These are phyloP conservation scores for Suhomyces atakaporum DNA, from an alignment of 1,139 yeast species.

Conservation along the genomic window DNA sequence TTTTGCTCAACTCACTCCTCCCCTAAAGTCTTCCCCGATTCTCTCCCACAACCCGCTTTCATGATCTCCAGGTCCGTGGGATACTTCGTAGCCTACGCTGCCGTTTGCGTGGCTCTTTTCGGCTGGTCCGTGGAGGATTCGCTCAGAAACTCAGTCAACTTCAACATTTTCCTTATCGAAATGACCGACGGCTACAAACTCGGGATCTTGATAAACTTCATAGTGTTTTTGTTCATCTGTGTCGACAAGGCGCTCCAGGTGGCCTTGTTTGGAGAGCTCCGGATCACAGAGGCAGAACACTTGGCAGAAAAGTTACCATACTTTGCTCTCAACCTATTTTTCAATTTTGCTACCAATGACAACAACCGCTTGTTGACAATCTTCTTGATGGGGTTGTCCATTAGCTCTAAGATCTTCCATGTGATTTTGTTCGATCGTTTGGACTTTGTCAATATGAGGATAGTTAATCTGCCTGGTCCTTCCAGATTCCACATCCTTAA, in stretches of 20 bases:
- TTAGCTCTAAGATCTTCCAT: conserved; percentile 70
- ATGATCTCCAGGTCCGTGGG: conserved; percentile 9
- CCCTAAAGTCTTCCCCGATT: too few relatives aligned
- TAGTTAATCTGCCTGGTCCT: conserved; percentile 28
- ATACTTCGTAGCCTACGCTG: conserved; percentile 30
- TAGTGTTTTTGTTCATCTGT: conserved; percentile 39
- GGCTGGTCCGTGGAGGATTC: conserved; percentile 33
- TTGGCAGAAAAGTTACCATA: conserved; percentile 55
- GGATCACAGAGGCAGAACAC: conserved; percentile 71
- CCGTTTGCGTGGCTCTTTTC: conserved; percentile 27
- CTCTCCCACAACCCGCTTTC: too few relatives aligned
- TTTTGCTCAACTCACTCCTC: too few relatives aligned
- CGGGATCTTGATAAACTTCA: conserved; percentile 33
- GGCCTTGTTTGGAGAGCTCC: conserved; percentile 71
- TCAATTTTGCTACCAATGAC: conserved; percentile 63
- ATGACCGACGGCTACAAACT: conserved; percentile 40
- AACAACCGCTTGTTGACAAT: conserved; percentile 53
- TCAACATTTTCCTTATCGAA: conserved; percentile 31
- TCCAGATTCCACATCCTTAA: conserved; percentile 32
- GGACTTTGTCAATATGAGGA: conserved; percentile 50
- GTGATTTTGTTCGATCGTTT: conserved; percentile 69
- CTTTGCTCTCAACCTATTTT: conserved; percentile 54
- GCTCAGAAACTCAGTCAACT: conserved; percentile 27
- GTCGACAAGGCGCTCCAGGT: conserved; percentile 39
- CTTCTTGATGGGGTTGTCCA: conserved; percentile 44